phyloP scores from a whole-genome alignment of 2,329 filamentous ascomycete species.

The Clonostachys rosea region DNA sequence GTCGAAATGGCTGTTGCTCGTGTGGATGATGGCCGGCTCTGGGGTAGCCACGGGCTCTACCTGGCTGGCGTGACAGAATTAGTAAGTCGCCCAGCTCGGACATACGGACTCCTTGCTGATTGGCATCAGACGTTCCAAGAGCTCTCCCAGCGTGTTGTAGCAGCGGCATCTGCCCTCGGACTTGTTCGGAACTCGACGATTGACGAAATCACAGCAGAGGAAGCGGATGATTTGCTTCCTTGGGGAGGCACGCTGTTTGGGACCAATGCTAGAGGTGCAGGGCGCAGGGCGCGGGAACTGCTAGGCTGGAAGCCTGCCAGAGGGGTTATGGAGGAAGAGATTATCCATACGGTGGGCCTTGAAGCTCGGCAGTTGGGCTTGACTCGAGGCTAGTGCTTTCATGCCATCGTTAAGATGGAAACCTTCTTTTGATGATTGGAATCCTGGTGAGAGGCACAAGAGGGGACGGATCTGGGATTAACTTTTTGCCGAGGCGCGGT shows the following conservation, averaged over 20 bases:
- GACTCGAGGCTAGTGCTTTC: too few species aligned
- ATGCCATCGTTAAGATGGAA: too few species aligned
- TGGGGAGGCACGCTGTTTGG: conserved; percentile 48
- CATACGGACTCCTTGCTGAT: not conserved
- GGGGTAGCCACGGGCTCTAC: conserved; percentile 32
- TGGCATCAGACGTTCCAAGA: conserved; percentile 16
- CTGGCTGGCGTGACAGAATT: conserved; percentile 18
- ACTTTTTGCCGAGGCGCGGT: too few species aligned
- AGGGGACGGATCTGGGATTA: too few species aligned
- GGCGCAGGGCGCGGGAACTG: conserved; percentile 44
- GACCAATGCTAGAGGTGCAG: conserved; percentile 48
- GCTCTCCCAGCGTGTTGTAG: conserved; percentile 18
- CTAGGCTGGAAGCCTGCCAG: conserved; percentile 41
- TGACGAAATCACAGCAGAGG: conserved; percentile 24
- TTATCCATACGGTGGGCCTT: too few species aligned
- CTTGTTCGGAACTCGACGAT: conserved; percentile 13
- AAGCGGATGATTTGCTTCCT: conserved; percentile 35
- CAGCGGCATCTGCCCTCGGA: conserved; percentile 15
- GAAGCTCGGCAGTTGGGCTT: too few species aligned
- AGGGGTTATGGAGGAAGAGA: too few species aligned
- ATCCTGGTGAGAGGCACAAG: too few species aligned
- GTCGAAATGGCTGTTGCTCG: conserved; percentile 18
- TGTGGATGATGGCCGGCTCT: conserved; percentile 13
- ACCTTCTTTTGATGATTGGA: too few species aligned
- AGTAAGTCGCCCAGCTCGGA: conserved; percentile 9